Evolutionary conservation across 116 monocot genomes (phyloP), one percentile per base, ranked within the genome.

Genomic region (Phalaenopsis hybrid): DNA sequence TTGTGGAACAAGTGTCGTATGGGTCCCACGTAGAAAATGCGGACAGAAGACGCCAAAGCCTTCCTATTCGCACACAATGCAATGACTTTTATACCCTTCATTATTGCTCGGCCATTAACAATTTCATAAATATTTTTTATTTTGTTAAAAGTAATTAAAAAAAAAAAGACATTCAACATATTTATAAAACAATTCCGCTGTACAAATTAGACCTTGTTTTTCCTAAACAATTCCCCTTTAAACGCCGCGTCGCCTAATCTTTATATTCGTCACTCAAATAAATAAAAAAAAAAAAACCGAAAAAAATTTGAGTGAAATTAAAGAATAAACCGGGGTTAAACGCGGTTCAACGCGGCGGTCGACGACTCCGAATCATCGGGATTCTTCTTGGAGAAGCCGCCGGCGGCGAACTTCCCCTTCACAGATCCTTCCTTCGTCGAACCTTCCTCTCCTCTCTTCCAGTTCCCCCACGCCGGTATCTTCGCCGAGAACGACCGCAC

Each of bases 401-500:
- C 57, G 44, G 67, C 84, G 52, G 59, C 55, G 74, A 57, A 20
- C 23, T n/a, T 50, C 25, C 44, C 82, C 20, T 41, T 57, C 21
- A 11, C 17, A 15, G 81, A 81, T 13, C 72, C 49, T 13, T 82
- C 69, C 37, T 48, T 48, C 48, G 44, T 37, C 48, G 73, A 28
- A 34, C 23, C 70, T 15, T 15, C 77, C 25, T 85, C 81, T 25
- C 51, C 83, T 63, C 67, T 83, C 68, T 65, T 83, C 83, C 83
- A 77, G 33, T 23, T 55, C 4, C 41, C 44, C 82, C 76, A 65
- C 37, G 83, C 75, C 18, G 76, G 59, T 8, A 80, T 75, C 75
- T 59, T 74, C 23, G 72, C 52, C 5, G 57, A 44, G 11, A 79
- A 37, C 69, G 72, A 68, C 1, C 63, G 21, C n/a, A 44, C 61